These are phyloP conservation scores for Phanerodontia chrysosporium DNA, from an alignment of 768 basidiomycete genomes.

Conservation along the genomic window DNA sequence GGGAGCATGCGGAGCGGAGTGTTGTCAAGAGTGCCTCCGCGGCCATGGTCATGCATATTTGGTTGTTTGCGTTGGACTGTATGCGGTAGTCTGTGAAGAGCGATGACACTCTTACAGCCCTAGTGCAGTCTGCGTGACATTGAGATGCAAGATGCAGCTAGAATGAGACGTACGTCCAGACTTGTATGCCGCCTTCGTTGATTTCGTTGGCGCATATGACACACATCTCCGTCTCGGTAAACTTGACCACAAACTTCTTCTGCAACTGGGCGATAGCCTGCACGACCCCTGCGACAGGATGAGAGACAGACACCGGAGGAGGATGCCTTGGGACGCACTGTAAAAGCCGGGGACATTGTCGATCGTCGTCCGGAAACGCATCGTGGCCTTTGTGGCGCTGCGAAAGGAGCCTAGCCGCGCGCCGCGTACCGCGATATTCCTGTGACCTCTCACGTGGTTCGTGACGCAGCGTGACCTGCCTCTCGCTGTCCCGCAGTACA, in stretches of 20 bases:
- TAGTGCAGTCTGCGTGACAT: no score
- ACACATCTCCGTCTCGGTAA: constrained; percentile 68
- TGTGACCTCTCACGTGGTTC: background rate
- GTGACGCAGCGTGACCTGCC: background rate
- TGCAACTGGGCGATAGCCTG: constrained; percentile 82
- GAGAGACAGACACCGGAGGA: no score
- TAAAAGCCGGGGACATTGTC: constrained; percentile 52
- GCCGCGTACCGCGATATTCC: background rate
- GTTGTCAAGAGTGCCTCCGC: constrained; percentile 74
- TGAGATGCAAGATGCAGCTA: no score
- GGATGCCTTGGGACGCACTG: no score
- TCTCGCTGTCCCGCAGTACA: background rate
- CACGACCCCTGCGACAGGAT: constrained; percentile 52
- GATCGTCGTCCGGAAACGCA: constrained; percentile 62
- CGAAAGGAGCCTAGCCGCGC: background rate
- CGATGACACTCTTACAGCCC: constrained; percentile 52
- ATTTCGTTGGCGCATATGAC: constrained; percentile 81
- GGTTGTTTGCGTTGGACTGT: constrained; percentile 80
- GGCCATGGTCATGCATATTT: constrained; percentile 70
- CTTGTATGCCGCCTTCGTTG: constrained; percentile 81
- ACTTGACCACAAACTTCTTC: constrained; percentile 80
- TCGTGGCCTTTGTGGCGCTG: constrained; percentile 18
- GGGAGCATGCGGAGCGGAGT: constrained; percentile 47
- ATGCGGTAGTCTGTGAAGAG: constrained; percentile 78
- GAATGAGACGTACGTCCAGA: constrained; percentile 60